Conservation (phyloP, 352 stramenopile genomes). For the Thalassiosira sp. region DNA sequence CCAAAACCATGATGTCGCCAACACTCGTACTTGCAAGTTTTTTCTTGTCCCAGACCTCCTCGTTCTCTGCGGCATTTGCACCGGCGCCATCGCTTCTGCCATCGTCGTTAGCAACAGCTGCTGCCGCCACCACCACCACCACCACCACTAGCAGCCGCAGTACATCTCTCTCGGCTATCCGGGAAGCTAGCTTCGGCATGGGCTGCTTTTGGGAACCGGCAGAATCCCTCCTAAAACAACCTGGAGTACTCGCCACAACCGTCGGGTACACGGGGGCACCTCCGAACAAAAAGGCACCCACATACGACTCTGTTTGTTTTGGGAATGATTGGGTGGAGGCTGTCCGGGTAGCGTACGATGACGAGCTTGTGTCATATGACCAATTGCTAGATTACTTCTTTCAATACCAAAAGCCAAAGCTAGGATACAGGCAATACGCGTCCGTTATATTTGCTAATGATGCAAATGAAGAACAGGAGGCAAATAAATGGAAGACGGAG, state of each 20-base stretch:
- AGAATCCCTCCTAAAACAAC: conserved; percentile 68
- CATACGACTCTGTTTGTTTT: conserved; percentile 73
- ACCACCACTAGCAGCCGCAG: background rate
- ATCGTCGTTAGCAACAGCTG: too few species aligned
- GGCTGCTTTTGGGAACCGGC: conserved; percentile 80
- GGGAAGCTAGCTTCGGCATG: conserved; percentile 76
- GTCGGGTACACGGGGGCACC: conserved; percentile 46
- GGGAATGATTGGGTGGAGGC: conserved; percentile 69
- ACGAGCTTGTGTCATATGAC: conserved; percentile 57
- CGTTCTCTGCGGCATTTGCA: too few species aligned
- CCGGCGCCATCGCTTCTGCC: too few species aligned
- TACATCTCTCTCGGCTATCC: conserved; percentile 14
- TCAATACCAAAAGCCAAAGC: conserved; percentile 74
- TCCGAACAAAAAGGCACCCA: conserved; percentile 37
- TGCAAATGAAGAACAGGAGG: conserved; percentile 42
- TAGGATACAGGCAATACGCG: conserved; percentile 69
- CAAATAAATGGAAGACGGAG: conserved; percentile 32
- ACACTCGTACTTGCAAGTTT: too few species aligned
- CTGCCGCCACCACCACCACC: too few species aligned
- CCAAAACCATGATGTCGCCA: too few species aligned
- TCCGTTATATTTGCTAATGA: conserved; percentile 75
- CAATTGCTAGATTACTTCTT: conserved; percentile 74
- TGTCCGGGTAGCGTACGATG: conserved; percentile 72
- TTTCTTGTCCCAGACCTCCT: too few species aligned
- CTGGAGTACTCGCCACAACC: conserved; percentile 50